Evolutionary conservation across 352 stramenopile species (phyloP).

Genomic region (Phytophthora idaei): DNA sequence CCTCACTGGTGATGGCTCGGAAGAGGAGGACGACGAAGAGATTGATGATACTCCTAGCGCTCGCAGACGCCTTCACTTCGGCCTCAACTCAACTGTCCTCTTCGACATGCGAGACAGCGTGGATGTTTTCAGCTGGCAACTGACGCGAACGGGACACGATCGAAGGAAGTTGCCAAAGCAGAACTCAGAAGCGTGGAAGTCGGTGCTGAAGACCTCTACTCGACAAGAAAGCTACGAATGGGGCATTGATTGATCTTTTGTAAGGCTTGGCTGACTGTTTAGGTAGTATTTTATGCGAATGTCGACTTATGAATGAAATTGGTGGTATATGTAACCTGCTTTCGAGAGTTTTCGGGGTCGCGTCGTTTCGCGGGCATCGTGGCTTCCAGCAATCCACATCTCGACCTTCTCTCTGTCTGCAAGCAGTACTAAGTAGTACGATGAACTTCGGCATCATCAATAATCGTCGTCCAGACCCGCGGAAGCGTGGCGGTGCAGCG

Average conservation of each 20-base stretch:
- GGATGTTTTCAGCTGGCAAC: slow-evolving; percentile 7
- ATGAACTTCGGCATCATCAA: slow-evolving; percentile 91
- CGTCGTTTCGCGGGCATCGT: slow-evolving; percentile 21
- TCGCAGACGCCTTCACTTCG: slow-evolving; percentile 14
- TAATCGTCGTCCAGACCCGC: slow-evolving; percentile 59
- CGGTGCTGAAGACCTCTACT: slow-evolving; percentile 8
- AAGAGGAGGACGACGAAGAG: neutral
- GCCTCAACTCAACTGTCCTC: slow-evolving; percentile 6
- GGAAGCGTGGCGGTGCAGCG: slow-evolving; percentile 18
- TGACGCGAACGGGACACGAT: slow-evolving; percentile 1
- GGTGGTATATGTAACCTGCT: neutral
- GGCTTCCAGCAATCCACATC: slow-evolving; percentile 14
- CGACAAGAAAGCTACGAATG: too few relatives aligned
- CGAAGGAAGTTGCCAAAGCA: slow-evolving; percentile 6
- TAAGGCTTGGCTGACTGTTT: too few relatives aligned
- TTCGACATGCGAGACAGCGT: slow-evolving; percentile 12
- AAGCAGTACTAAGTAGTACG: neutral
- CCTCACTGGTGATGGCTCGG: slow-evolving; percentile 5
- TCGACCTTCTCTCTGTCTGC: slow-evolving; percentile 15
- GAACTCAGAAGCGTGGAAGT: slow-evolving; percentile 7
- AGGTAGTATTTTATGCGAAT: neutral
- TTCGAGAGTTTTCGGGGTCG: slow-evolving; percentile 3
- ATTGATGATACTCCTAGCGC: neutral
- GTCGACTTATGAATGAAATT: neutral
- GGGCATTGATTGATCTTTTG: too few relatives aligned